Conservation (phyloP, 2,329 filamentous ascomycete genomes). For the Ophidiomyces ophidiicola region DNA sequence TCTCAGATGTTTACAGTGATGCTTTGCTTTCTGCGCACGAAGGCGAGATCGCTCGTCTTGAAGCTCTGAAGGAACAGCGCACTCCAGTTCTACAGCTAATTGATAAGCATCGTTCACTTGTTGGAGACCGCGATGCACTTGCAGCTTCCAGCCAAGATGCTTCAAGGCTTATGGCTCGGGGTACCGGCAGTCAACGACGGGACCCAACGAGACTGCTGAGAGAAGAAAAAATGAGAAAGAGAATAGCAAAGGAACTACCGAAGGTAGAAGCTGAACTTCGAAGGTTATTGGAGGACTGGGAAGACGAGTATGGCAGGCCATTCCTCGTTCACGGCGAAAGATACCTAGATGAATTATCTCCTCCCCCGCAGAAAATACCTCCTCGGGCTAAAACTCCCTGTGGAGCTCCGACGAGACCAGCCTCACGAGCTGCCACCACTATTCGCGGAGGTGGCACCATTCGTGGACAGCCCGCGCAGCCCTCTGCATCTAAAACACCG, state of each 20-base stretch:
- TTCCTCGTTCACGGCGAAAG: conserved; percentile 88
- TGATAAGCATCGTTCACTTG: conserved; percentile 67
- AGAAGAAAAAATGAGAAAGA: conserved; percentile 97
- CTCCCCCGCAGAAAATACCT: conserved; percentile 55
- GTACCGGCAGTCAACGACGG: conserved; percentile 83
- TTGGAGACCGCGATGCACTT: conserved; percentile 77
- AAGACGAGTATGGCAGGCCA: conserved; percentile 84
- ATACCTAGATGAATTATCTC: conserved; percentile 71
- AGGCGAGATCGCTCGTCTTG: conserved; percentile 71
- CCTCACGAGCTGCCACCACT: conserved; percentile 20
- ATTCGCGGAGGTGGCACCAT: conserved; percentile 28
- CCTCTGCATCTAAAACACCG: conserved; percentile 37
- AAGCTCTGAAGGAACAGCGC: conserved; percentile 73
- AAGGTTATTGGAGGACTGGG: conserved; percentile 72
- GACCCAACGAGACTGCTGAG: conserved; percentile 87
- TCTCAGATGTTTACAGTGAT: conserved; percentile 94
- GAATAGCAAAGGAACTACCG: conserved; percentile 88
- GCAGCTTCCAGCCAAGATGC: conserved; percentile 88
- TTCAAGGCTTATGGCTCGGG: conserved; percentile 79
- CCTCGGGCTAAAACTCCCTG: conserved; percentile 39
- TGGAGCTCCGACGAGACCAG: conserved; percentile 19
- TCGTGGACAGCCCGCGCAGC: conserved; percentile 31
- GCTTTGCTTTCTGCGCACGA: conserved; percentile 91
- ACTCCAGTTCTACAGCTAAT: conserved; percentile 71
- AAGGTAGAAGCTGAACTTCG: conserved; percentile 78